Evolutionary conservation across 176 grass and related monocot species (phyloP).

Genomic region (Bothriochloa decipiens): DNA sequence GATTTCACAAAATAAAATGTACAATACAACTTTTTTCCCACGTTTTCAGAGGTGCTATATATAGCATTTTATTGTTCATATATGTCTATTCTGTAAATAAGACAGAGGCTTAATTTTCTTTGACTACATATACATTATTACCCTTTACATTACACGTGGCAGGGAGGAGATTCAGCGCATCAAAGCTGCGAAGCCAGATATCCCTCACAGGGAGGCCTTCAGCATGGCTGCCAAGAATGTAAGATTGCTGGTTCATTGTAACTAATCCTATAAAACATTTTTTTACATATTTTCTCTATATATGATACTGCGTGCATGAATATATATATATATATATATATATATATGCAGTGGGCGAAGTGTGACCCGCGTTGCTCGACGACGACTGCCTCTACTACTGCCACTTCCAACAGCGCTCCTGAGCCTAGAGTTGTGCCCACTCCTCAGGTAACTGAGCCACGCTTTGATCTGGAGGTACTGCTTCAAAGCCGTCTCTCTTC

Average conservation of each 20-base stretch:
- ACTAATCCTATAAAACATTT: neutral
- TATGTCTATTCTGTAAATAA: too few species aligned
- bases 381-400: constrained; percentile 52
- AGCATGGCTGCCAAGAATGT: constrained; percentile 99
- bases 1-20: neutral
- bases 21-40: neutral
- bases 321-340: neutral
- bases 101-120: neutral
- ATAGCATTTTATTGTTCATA: neutral
- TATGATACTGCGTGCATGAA: too few species aligned
- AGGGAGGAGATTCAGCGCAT: constrained; percentile 99
- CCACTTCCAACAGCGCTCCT: constrained; percentile 55
- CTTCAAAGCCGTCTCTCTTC: neutral
- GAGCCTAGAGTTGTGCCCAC: constrained; percentile 51
- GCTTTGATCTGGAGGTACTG: neutral
- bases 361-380: constrained; percentile 79
- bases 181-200: constrained; percentile 92
- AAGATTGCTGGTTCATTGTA: constrained; percentile 27
- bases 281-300: neutral
- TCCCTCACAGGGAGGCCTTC: constrained; percentile 97
- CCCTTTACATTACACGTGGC: constrained; percentile 1
- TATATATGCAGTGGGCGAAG: constrained; percentile 74
- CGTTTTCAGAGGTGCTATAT: neutral
- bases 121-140: neutral
- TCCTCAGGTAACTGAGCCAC: constrained; percentile 34